A percentile compares a stretch with the other conserved stretches of the same genome.
These are phyloP conservation scores for Mortierella sp. DNA, from an alignment of 371 early-diverging fungal genomes.

Conservation along the genomic window DNA sequence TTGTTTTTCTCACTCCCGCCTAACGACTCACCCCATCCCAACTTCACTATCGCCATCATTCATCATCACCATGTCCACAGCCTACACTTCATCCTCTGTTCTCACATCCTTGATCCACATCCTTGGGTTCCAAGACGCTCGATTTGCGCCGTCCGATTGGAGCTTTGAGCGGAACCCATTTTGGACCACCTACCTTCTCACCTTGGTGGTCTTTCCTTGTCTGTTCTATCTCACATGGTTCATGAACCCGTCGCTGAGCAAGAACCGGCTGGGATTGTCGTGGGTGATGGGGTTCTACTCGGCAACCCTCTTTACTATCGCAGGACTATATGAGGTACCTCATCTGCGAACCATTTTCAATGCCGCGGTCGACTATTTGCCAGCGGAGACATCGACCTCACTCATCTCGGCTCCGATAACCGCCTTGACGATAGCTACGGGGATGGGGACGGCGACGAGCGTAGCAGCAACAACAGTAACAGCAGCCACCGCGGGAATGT, in stretches of 20 bases:
- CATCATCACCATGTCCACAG: constrained; percentile 5
- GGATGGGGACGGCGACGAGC: too few relatives aligned
- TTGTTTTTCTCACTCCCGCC: background rate
- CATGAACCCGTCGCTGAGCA: constrained; percentile 42
- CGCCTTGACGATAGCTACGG: too few relatives aligned
- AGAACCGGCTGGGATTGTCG: constrained; percentile 45
- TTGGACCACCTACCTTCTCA: constrained; percentile 42
- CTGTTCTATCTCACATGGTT: constrained; percentile 51
- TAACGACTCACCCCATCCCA: too few relatives aligned
- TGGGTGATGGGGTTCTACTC: constrained; percentile 52
- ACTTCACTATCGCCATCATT: background rate
- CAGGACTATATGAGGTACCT: constrained; percentile 43
- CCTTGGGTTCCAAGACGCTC: constrained; percentile 33
- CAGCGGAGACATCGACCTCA: constrained; percentile 1
- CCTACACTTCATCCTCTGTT: background rate
- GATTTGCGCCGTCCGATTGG: constrained; percentile 37
- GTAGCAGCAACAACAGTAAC: background rate
- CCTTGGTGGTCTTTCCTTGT: constrained; percentile 31
- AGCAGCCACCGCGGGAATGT: background rate
- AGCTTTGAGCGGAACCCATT: constrained; percentile 36
- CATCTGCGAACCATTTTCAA: constrained; percentile 44
- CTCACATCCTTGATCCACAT: constrained; percentile 12
- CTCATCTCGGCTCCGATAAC: too few relatives aligned
- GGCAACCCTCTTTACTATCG: constrained; percentile 34
- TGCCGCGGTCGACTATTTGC: constrained; percentile 28